Base-by-base conservation (phyloP, 1,139 yeast genomes). In the Kazachstania sp. region DNA sequence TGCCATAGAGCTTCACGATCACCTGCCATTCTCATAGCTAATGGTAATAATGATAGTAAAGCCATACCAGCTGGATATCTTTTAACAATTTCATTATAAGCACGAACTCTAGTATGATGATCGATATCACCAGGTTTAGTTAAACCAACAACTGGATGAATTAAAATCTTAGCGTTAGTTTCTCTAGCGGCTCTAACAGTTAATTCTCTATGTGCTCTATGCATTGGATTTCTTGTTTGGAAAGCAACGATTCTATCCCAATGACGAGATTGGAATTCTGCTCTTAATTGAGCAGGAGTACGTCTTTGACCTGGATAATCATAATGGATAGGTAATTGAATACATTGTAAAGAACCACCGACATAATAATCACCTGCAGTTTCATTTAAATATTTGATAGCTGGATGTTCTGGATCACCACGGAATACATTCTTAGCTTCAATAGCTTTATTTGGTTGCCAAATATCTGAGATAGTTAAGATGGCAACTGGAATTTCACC, bases 1-100 rank as follows among this genome's bases (percentile, higher is more conserved):
- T 90, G 97, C 97, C 97, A 90, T 46, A 90, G 84, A 34, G 97
- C 97, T 72, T 90, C 97, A 68, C 96, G 82, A 68, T 92, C 97
- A 68, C 97, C 97, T 52, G 95, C 97, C 97, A 90, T 90, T 75
- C 97, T 82, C 97, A 90, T 90, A 44, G 97, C 97, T 60, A 90
- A 75, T 18, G 97, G 97, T 63, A 90, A 74, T 55, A 90, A 73
- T 12, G 97, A 83, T 54, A 90, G 74, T 55, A 86, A 79, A 12
- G 97, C 97, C 77, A 90, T 82, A 49, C 96, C 96, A 52, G 82
- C 84, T 49, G 97, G 97, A 70, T 86, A 90, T 63, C 92, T 83
- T 68, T 88, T 85, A 67, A 90, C 78, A 59, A 90, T 81, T 59
- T 92, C 94, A 69, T 85, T 86, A 73, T 90, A 90, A 11, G 90